Percentiles rank a stretch among this genome's conserved stretches.
Evolutionary conservation across 139 green algal species (phyloP).

Genomic region (Chlorella vulgaris): DNA sequence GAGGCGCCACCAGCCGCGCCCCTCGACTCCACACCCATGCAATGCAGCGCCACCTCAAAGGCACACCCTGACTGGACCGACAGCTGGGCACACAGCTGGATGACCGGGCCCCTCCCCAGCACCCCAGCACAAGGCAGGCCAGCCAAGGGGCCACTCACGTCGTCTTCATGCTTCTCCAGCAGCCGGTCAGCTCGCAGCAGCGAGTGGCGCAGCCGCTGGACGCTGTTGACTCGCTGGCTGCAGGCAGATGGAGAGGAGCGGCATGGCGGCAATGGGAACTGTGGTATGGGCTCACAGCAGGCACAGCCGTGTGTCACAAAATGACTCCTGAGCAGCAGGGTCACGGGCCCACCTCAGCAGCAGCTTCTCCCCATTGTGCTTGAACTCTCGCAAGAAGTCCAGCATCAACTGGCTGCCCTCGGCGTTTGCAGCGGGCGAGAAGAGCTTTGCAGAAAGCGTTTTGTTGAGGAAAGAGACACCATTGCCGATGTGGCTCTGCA

Average conservation of each 20-base stretch:
- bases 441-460: constrained; percentile 62
- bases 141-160: constrained; percentile 41
- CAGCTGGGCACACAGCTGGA: no score
- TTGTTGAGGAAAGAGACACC: constrained; percentile 84
- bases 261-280: not conserved
- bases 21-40: no score
- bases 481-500: constrained; percentile 71
- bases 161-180: constrained; percentile 56
- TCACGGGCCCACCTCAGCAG: constrained; percentile 51
- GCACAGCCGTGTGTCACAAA: no score
- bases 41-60: no score
- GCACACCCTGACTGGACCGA: no score
- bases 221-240: constrained; percentile 32
- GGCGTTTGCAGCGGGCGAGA: constrained; percentile 43
- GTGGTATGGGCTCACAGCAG: not conserved
- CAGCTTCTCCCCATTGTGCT: constrained; percentile 53
- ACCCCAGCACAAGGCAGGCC: no score
- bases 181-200: constrained; percentile 52
- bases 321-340: no score
- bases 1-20: no score
- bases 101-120: not conserved
- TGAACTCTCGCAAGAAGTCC: constrained; percentile 65
- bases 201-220: constrained; percentile 44
- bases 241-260: not conserved
- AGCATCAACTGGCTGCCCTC: constrained; percentile 51